Conservation (phyloP, 768 basidiomycete species). For the Gautieria morchelliformis region DNA sequence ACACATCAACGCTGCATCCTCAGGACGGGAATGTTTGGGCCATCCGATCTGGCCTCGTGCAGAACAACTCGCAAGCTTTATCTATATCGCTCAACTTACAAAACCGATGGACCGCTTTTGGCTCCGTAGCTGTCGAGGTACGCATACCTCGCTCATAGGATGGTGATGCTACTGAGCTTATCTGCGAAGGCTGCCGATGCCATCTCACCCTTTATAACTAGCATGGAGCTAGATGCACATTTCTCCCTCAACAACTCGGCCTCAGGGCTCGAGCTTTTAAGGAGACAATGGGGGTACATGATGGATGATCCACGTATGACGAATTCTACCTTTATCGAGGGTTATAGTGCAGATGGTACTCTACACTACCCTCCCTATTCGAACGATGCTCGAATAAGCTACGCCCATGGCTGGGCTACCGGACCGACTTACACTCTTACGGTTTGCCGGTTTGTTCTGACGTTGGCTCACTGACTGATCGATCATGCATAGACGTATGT, state of each 20-base stretch:
- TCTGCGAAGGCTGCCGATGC: neutral
- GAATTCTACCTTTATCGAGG: constrained; percentile 6
- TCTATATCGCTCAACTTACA: neutral
- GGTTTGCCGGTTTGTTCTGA: neutral
- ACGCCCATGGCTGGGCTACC: constrained; percentile 5
- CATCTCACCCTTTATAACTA: constrained; percentile 1
- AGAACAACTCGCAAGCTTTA: constrained; percentile 1
- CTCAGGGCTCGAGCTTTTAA: neutral
- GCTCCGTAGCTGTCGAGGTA: constrained; percentile 5
- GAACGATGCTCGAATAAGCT: constrained; percentile 4
- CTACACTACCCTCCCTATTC: constrained; percentile 3
- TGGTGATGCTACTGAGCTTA: too few relatives aligned
- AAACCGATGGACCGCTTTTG: constrained; percentile 2
- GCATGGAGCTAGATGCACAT: constrained; percentile 2
- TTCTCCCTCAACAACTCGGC: constrained; percentile 4
- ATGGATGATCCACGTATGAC: constrained; percentile 5
- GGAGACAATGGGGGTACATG: constrained; percentile 7
- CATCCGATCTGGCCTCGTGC: neutral
- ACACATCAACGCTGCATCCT: constrained; percentile 3
- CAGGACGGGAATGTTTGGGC: constrained; percentile 6
- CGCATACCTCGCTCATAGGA: neutral
- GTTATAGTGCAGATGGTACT: constrained; percentile 4
- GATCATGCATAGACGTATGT: neutral
- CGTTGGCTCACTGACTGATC: neutral
- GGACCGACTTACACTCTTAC: constrained; percentile 2